These are phyloP conservation scores for Ophiostoma novo-ulmi DNA, from an alignment of 2,329 filamentous ascomycete species.

Conservation along the genomic window DNA sequence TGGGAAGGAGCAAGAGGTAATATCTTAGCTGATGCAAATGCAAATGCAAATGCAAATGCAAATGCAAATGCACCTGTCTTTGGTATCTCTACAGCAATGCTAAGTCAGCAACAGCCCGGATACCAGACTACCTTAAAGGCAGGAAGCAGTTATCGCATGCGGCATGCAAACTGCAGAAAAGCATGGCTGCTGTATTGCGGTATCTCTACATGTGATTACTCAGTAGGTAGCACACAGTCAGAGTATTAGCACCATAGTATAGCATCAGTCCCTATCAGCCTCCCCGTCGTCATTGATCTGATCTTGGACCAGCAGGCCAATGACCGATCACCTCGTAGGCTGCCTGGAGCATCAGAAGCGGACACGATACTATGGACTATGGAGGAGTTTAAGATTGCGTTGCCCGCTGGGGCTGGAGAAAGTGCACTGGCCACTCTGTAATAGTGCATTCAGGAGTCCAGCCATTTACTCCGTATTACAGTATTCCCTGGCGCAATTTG, in stretches of 20 bases:
- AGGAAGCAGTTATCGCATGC: not conserved
- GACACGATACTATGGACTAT: not conserved
- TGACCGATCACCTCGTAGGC: not conserved
- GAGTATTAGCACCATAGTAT: not conserved
- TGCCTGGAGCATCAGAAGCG: not conserved
- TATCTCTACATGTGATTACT: not conserved
- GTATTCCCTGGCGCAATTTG: slow-evolving; percentile 14
- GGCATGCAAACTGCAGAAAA: not conserved
- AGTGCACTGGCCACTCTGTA: slow-evolving; percentile 4
- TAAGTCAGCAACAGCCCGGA: not conserved
- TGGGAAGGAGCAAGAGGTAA: not conserved
- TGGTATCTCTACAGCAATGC: not conserved
- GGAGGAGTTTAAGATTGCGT: slow-evolving; percentile 7
- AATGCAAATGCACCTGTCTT: not conserved
- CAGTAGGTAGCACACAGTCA: not conserved
- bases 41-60: too few relatives aligned
- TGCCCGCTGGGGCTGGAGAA: not conserved
- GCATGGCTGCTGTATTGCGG: not conserved
- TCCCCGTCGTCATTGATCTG: not conserved
- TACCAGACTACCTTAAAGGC: not conserved
- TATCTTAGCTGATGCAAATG: not conserved
- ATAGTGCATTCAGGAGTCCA: slow-evolving; percentile 4
- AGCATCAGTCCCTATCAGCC: not conserved
- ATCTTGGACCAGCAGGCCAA: not conserved
- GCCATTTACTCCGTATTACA: slow-evolving; percentile 13